A percentile compares a stretch with the other conserved stretches of the same genome.
phyloP scores from a whole-genome alignment of 2,329 filamentous ascomycete genomes.

The Pseudovirgaria hyperparasitica region DNA sequence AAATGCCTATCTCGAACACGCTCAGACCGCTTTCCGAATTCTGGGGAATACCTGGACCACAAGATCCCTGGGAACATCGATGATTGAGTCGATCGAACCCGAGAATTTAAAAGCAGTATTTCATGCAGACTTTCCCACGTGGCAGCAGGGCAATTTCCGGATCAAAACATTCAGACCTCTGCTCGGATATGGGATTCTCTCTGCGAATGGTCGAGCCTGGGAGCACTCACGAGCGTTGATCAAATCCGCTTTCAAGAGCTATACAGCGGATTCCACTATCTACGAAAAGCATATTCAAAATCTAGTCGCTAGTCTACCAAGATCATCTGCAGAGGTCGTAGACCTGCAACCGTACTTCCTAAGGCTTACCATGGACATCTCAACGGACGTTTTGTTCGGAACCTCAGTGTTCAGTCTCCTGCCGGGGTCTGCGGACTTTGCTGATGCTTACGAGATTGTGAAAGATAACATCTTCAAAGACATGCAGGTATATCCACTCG shows the following conservation, averaged over 20 bases:
- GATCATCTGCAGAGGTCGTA: slow-evolving; percentile 9
- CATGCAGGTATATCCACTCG: background rate
- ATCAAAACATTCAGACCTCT: slow-evolving; percentile 6
- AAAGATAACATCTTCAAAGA: slow-evolving; percentile 4
- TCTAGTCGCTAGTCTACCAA: slow-evolving; percentile 11
- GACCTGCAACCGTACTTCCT: slow-evolving; percentile 17
- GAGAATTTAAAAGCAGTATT: slow-evolving; percentile 16
- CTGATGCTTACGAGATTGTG: slow-evolving; percentile 8
- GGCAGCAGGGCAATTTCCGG: slow-evolving; percentile 10
- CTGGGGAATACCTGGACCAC: too few relatives aligned
- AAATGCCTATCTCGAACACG: too few relatives aligned
- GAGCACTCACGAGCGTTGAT: slow-evolving; percentile 17
- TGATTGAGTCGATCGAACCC: slow-evolving; percentile 12
- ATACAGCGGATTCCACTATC: slow-evolving; percentile 11
- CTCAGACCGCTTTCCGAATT: too few relatives aligned
- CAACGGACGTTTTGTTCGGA: slow-evolving; percentile 17
- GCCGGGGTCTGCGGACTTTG: slow-evolving; percentile 1
- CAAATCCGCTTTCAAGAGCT: slow-evolving; percentile 14
- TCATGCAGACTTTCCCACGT: slow-evolving; percentile 10
- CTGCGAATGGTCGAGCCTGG: slow-evolving; percentile 15
- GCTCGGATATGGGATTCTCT: slow-evolving; percentile 15
- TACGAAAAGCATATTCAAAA: slow-evolving; percentile 12
- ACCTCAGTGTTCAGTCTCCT: slow-evolving; percentile 9
- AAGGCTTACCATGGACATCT: slow-evolving; percentile 12
- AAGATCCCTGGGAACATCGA: slow-evolving; percentile 5